Conservation (phyloP, 768 basidiomycete genomes). For the Omphalotus guepiniiformis region DNA sequence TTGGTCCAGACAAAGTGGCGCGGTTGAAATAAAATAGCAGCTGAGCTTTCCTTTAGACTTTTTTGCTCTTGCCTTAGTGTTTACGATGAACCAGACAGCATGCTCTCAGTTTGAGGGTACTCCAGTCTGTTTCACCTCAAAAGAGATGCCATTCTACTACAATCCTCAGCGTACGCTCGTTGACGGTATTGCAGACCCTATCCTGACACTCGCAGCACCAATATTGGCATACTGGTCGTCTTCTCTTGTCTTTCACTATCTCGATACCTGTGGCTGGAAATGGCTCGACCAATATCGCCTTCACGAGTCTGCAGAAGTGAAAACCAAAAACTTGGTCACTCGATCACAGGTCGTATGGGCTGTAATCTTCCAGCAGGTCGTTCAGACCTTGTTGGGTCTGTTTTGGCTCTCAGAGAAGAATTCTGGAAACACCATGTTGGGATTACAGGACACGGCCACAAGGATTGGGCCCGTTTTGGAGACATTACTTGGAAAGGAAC, state of each 20-base stretch:
- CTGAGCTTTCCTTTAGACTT: background rate
- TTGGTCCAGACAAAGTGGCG: too few relatives aligned
- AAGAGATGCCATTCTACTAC: conserved; percentile 53
- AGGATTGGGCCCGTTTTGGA: conserved; percentile 36
- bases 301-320: conserved; percentile 82
- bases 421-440: conserved; percentile 33
- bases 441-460: conserved; percentile 37
- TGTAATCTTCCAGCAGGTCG: conserved; percentile 79
- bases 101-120: conserved; percentile 14
- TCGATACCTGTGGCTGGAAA: conserved; percentile 75
- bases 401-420: conserved; percentile 53
- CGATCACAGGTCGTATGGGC: conserved; percentile 68
- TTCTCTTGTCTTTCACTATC: conserved; percentile 73
- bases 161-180: conserved; percentile 42
- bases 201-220: conserved; percentile 70
- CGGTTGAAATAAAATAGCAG: background rate
- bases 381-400: conserved; percentile 78
- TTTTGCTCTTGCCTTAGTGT: background rate
- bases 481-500: conserved; percentile 37
- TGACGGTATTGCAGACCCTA: conserved; percentile 60
- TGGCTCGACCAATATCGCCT: conserved; percentile 83
- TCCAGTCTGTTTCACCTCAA: conserved; percentile 31
- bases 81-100: conserved; percentile 2
- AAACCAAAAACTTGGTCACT: conserved; percentile 69
- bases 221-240: conserved; percentile 80